Percentiles rank a stretch among this genome's conserved stretches.
These are phyloP conservation scores for Lactarius indigo DNA, from an alignment of 768 basidiomycete species.

Conservation along the genomic window DNA sequence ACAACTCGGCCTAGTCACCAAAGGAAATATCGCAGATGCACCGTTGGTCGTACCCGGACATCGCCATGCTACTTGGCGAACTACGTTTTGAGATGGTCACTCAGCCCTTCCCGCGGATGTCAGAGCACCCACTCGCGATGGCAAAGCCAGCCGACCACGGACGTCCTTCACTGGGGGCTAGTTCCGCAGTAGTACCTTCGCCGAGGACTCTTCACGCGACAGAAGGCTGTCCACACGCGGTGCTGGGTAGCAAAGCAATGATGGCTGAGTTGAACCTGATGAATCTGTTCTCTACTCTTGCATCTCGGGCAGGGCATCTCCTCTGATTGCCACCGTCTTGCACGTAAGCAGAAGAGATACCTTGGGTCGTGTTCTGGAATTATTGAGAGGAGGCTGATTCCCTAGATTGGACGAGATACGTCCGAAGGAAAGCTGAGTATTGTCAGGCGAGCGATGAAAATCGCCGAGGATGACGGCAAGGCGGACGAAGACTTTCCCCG, in stretches of 20 bases:
- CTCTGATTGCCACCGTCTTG: slow-evolving; percentile 68
- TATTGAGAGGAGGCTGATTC: slow-evolving; percentile 85
- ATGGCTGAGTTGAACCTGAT: slow-evolving; percentile 39
- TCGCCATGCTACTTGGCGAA: slow-evolving; percentile 36
- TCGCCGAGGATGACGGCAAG: slow-evolving; percentile 96
- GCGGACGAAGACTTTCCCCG: slow-evolving; percentile 98
- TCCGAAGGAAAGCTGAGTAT: slow-evolving; percentile 68
- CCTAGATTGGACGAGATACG: slow-evolving; percentile 71
- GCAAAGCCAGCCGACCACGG: slow-evolving; percentile 8
- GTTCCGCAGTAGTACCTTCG: slow-evolving; percentile 8
- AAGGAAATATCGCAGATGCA: slow-evolving; percentile 17
- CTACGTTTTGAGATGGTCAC: slow-evolving; percentile 57
- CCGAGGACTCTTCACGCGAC: slow-evolving; percentile 46
- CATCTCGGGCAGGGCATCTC: slow-evolving; percentile 68
- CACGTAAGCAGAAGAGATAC: slow-evolving; percentile 79
- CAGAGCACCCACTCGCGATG: slow-evolving; percentile 9
- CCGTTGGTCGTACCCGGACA: slow-evolving; percentile 28
- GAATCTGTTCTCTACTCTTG: slow-evolving; percentile 90
- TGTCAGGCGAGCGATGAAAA: slow-evolving; percentile 86
- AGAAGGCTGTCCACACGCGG: slow-evolving; percentile 40
- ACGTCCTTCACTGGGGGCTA: slow-evolving; percentile 26
- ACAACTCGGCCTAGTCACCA: slow-evolving; percentile 54
- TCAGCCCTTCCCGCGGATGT: slow-evolving; percentile 34
- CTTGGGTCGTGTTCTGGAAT: slow-evolving; percentile 84
- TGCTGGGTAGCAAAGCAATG: too few relatives aligned